A percentile compares a stretch with the other conserved stretches of the same genome.
Conservation (phyloP, 2,329 filamentous ascomycete species). For the Aureobasidium lini region DNA sequence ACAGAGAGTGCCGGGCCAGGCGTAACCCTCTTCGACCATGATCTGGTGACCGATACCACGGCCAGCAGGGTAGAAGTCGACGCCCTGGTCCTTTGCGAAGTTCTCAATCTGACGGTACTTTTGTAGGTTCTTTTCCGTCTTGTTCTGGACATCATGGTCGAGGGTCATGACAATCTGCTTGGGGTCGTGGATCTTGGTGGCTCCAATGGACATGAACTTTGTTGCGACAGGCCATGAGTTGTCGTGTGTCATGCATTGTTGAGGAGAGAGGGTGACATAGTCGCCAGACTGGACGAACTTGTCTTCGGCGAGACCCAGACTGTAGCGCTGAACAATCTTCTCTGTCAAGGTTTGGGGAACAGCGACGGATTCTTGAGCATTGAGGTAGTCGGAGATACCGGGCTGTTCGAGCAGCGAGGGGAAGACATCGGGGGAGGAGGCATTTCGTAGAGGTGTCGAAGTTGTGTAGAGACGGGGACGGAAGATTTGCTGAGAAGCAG, state of each 20-base stretch:
- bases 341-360: constrained; percentile 76
- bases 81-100: constrained; percentile 71
- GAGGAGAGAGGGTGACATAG: constrained; percentile 69
- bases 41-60: constrained; percentile 85
- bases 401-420: constrained; percentile 56
- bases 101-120: constrained; percentile 78
- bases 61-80: constrained; percentile 70
- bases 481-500: neutral
- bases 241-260: constrained; percentile 79
- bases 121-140: constrained; percentile 65
- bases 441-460: constrained; percentile 19
- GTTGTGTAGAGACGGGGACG: constrained; percentile 14
- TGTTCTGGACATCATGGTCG: constrained; percentile 87
- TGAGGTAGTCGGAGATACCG: constrained; percentile 62
- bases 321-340: constrained; percentile 81
- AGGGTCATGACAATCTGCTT: constrained; percentile 74
- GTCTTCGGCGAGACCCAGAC: constrained; percentile 64
- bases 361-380: constrained; percentile 36
- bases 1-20: constrained; percentile 75
- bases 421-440: constrained; percentile 47
- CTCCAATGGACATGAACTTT: constrained; percentile 80
- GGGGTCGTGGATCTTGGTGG: constrained; percentile 62
- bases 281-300: constrained; percentile 74
- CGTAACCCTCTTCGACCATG: constrained; percentile 78
- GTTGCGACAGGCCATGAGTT: constrained; percentile 69